Percentiles rank a stretch among this genome's conserved stretches.
phyloP scores from a whole-genome alignment of 139 green algal species.

The Chlorella sp. region DNA sequence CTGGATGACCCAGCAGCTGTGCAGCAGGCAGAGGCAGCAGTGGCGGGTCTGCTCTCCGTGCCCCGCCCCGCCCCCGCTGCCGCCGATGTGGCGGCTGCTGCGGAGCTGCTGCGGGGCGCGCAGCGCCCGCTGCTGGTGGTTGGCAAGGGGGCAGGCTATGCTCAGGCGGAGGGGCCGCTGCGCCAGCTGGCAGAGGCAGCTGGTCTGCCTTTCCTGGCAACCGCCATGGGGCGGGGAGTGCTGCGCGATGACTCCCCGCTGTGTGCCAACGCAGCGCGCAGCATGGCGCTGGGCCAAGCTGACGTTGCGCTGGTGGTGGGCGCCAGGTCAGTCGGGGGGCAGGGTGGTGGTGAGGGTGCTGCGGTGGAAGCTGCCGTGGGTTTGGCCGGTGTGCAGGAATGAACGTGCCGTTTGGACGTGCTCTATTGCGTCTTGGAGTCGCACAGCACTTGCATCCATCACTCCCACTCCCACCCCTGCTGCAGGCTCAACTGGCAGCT shows the following conservation, averaged over 20 bases:
- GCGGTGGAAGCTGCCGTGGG: too few relatives aligned
- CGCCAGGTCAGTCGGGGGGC: constrained; percentile 55
- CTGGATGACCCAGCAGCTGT: neutral
- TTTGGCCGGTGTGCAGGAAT: too few relatives aligned
- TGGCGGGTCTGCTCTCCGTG: neutral
- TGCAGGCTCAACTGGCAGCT: constrained; percentile 85
- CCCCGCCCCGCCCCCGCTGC: neutral
- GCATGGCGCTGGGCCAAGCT: constrained; percentile 64
- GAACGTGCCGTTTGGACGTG: too few relatives aligned
- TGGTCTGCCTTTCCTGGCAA: constrained; percentile 76
- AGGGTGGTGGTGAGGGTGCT: neutral
- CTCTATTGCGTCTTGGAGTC: too few relatives aligned
- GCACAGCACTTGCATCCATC: too few relatives aligned
- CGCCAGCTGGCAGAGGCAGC: constrained; percentile 56
- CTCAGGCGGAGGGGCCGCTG: constrained; percentile 56
- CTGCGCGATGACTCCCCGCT: constrained; percentile 71
- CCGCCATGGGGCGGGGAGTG: constrained; percentile 82
- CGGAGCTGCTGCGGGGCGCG: constrained; percentile 47
- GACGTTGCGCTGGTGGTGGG: constrained; percentile 83
- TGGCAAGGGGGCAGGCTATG: constrained; percentile 75
- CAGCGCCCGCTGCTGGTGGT: constrained; percentile 76
- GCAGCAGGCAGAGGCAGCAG: neutral
- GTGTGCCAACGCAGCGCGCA: constrained; percentile 71
- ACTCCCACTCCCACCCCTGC: neutral
- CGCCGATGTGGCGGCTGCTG: constrained; percentile 38